Percentiles rank a stretch among this genome's conserved stretches.
Conservation (phyloP, 2,329 filamentous ascomycete species). For the Karstenula rhodostoma region DNA sequence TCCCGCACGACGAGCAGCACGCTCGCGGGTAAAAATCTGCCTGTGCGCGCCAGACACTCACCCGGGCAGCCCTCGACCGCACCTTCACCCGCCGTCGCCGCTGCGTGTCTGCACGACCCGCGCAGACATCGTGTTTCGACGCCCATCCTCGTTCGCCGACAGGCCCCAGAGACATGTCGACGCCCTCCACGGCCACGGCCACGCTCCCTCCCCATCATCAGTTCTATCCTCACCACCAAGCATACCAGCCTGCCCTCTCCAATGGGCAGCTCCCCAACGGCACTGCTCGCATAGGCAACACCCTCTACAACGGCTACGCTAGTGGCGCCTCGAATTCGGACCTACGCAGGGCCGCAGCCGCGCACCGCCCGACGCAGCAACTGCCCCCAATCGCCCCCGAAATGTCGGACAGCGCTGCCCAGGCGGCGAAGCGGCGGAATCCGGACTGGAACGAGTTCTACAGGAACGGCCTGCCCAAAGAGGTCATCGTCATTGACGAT, state of each 20-base stretch:
- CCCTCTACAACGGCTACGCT: constrained; percentile 51
- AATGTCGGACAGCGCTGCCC: constrained; percentile 32
- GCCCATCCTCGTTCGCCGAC: constrained; percentile 34
- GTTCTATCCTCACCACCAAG: constrained; percentile 52
- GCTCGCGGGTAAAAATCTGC: constrained; percentile 24
- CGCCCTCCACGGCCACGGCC: constrained; percentile 54
- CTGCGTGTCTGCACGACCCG: constrained; percentile 25
- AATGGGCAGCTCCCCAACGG: constrained; percentile 48
- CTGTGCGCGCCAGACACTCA: constrained; percentile 20
- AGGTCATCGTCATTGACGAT: constrained; percentile 63
- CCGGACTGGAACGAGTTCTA: constrained; percentile 55
- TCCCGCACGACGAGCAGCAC: constrained; percentile 26
- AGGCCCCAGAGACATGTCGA: constrained; percentile 49
- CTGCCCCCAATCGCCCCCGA: constrained; percentile 41
- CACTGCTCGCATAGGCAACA: constrained; percentile 43
- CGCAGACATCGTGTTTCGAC: constrained; percentile 39
- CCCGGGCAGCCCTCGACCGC: constrained; percentile 20
- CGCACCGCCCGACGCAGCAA: constrained; percentile 43
- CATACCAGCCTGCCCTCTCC: constrained; percentile 43
- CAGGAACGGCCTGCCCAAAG: constrained; percentile 56
- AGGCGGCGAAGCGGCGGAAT: constrained; percentile 33
- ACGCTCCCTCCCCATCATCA: constrained; percentile 52
- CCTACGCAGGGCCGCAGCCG: constrained; percentile 47
- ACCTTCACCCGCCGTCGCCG: constrained; percentile 24
- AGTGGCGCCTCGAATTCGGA: constrained; percentile 47